phyloP scores from a whole-genome alignment of 345 rosid genomes.

The Gossypium bickii region DNA sequence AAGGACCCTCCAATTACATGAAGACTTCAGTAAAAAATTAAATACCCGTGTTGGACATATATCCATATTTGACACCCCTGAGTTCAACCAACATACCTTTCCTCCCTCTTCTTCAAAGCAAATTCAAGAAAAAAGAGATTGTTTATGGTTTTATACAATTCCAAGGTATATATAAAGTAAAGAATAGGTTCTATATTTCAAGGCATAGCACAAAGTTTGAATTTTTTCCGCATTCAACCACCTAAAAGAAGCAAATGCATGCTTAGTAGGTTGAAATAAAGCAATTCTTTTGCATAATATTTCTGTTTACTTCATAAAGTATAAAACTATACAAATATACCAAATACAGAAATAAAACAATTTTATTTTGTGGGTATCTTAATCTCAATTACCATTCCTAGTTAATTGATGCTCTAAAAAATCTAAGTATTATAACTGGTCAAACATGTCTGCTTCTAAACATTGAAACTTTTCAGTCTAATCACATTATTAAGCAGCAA shows the following conservation, averaged over 20 bases:
- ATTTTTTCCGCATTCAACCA: background rate
- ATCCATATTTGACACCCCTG: background rate
- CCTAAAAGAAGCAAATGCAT: background rate
- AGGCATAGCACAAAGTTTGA: background rate
- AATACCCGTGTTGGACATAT: background rate
- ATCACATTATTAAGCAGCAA: slow-evolving; percentile 14
- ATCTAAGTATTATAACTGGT: background rate
- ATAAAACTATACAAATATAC: background rate
- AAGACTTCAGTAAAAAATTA: background rate
- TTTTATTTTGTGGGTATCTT: background rate
- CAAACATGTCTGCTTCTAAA: background rate
- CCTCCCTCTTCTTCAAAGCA: background rate
- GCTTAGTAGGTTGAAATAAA: background rate
- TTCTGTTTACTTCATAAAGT: background rate
- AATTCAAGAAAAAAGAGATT: background rate
- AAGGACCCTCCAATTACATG: background rate
- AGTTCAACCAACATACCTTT: background rate
- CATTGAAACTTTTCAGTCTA: background rate
- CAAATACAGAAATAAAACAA: background rate
- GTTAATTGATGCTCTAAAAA: background rate
- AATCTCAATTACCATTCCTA: background rate
- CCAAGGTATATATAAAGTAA: background rate
- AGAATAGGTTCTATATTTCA: background rate
- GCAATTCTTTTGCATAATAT: background rate
- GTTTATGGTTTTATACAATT: background rate